These are phyloP conservation scores for Tuber aestivum DNA, from an alignment of 495 filamentous ascomycete genomes.

Conservation along the genomic window DNA sequence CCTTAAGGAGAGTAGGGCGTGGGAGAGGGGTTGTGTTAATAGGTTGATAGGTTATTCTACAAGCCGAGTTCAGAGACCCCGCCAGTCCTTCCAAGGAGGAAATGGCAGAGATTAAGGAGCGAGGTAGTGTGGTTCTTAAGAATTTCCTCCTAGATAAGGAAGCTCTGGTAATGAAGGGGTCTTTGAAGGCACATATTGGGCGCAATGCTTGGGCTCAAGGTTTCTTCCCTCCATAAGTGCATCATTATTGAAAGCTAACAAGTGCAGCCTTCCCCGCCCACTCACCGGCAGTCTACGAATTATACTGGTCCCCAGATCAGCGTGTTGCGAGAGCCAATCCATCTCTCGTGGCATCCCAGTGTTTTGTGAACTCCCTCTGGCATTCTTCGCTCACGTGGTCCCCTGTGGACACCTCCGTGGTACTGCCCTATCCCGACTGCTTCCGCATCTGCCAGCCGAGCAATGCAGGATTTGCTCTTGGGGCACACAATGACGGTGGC, in stretches of 20 bases:
- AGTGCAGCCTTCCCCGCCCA: slow-evolving; percentile 50
- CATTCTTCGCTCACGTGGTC: slow-evolving; percentile 60
- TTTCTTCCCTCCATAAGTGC: slow-evolving; percentile 16
- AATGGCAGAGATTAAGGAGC: slow-evolving; percentile 56
- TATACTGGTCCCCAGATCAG: slow-evolving; percentile 82
- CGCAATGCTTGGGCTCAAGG: slow-evolving; percentile 57
- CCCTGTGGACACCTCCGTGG: slow-evolving; percentile 55
- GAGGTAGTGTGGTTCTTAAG: slow-evolving; percentile 59
- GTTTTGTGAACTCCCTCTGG: slow-evolving; percentile 67
- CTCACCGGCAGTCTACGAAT: slow-evolving; percentile 71
- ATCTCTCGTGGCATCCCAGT: slow-evolving; percentile 60
- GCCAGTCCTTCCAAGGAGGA: slow-evolving; percentile 48
- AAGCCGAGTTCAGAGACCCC: slow-evolving; percentile 54
- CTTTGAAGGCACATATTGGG: slow-evolving; percentile 54
- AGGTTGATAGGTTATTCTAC: slow-evolving; percentile 51
- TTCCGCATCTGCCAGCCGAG: slow-evolving; percentile 63
- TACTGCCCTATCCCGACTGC: slow-evolving; percentile 72
- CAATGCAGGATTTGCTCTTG: too few relatives aligned
- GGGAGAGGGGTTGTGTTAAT: slow-evolving; percentile 40
- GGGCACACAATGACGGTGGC: too few relatives aligned
- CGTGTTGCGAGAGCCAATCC: slow-evolving; percentile 66
- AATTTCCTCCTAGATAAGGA: slow-evolving; percentile 57
- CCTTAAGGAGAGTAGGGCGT: slow-evolving; percentile 17
- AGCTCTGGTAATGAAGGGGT: slow-evolving; percentile 55
- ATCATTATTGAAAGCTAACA: slow-evolving; percentile 40